phyloP scores from a whole-genome alignment of 2,329 filamentous ascomycete genomes.

The Dendryphion nanum region DNA sequence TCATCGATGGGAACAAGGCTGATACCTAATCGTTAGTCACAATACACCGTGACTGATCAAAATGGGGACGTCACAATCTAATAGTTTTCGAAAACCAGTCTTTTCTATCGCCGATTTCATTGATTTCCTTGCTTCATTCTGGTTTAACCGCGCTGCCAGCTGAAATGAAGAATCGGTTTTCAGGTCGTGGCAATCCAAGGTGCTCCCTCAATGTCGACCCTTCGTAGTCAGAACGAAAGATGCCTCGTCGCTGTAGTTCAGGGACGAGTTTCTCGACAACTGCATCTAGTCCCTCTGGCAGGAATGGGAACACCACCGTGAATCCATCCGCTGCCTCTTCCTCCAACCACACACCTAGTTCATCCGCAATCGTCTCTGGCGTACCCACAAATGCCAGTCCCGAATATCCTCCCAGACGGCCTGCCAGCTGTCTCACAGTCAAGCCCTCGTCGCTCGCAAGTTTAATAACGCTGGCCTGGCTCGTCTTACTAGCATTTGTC shows the following conservation, averaged over 20 bases:
- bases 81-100: too few relatives aligned
- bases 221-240: conserved; percentile 54
- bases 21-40: too few relatives aligned
- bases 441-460: conserved; percentile 47
- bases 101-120: too few relatives aligned
- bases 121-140: too few relatives aligned
- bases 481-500: conserved; percentile 55
- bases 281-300: conserved; percentile 53
- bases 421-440: conserved; percentile 53
- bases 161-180: conserved; percentile 45
- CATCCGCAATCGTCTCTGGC: conserved; percentile 49
- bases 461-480: conserved; percentile 45
- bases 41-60: too few relatives aligned
- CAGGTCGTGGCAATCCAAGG: conserved; percentile 51
- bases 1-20: too few relatives aligned
- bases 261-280: conserved; percentile 49
- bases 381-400: conserved; percentile 55
- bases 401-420: conserved; percentile 50
- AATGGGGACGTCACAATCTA: too few relatives aligned
- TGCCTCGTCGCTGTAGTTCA: conserved; percentile 51
- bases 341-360: conserved; percentile 48
- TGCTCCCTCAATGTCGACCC: conserved; percentile 56
- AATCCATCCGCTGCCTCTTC: conserved; percentile 54
- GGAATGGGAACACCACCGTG: conserved; percentile 50
- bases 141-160: too few relatives aligned